These are phyloP conservation scores for Epicoccum sorghinum DNA, from an alignment of 2,329 filamentous ascomycete species.

Conservation along the genomic window DNA sequence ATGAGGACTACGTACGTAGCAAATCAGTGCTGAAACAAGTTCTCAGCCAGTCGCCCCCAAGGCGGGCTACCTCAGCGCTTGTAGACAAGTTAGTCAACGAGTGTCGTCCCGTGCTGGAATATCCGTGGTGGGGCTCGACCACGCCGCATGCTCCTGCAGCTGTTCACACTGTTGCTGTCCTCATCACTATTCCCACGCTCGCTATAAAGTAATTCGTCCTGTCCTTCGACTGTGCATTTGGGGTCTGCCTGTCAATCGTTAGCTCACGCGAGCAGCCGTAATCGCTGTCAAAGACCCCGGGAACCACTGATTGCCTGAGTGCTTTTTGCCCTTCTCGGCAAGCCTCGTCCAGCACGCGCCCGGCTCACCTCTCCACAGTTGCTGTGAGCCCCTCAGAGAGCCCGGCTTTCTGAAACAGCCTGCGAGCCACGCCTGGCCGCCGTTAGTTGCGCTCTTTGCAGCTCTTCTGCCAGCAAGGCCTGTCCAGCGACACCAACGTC, in stretches of 20 bases:
- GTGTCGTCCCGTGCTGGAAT: constrained; percentile 21
- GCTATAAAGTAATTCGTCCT: background rate
- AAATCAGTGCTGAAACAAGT: constrained; percentile 9
- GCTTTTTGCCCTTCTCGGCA: constrained; percentile 35
- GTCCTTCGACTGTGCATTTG: background rate
- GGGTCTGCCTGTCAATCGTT: constrained; percentile 13
- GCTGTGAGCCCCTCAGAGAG: constrained; percentile 32
- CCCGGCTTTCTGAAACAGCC: constrained; percentile 32
- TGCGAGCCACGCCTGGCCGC: constrained; percentile 24
- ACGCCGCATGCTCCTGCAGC: constrained; percentile 23
- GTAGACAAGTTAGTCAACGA: constrained; percentile 19
- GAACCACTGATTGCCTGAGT: constrained; percentile 16
- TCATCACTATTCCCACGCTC: constrained; percentile 11
- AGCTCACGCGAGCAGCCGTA: constrained; percentile 12
- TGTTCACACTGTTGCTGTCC: constrained; percentile 4
- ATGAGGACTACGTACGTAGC: constrained; percentile 6
- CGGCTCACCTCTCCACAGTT: constrained; percentile 26
- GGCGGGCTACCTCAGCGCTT: constrained; percentile 39
- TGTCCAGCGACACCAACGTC: constrained; percentile 1
- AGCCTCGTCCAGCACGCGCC: constrained; percentile 40
- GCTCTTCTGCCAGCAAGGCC: background rate
- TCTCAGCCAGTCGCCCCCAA: constrained; percentile 27
- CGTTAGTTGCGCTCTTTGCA: constrained; percentile 3
- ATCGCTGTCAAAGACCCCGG: constrained; percentile 17
- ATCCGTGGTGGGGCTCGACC: constrained; percentile 10